Evolutionary conservation across 2,329 filamentous ascomycete species (phyloP).

Genomic region (Apiospora aurea): DNA sequence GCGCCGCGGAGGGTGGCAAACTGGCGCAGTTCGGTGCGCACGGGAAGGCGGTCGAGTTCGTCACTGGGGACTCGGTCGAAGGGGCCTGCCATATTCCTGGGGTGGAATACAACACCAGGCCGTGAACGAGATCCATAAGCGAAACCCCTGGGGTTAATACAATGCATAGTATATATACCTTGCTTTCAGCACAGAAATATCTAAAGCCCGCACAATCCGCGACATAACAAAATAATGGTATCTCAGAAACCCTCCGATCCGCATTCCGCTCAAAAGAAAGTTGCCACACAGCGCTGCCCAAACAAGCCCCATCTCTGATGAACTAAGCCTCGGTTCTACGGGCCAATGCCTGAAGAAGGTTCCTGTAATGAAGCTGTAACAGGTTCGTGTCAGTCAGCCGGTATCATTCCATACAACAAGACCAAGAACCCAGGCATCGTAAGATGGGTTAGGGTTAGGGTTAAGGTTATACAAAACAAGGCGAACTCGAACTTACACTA

Average conservation of each 20-base stretch:
- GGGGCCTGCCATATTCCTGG: slow-evolving; percentile 31
- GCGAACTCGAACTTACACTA: slow-evolving; percentile 22
- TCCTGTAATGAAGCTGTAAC: background rate
- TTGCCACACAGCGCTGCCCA: too few relatives aligned
- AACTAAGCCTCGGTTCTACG: background rate
- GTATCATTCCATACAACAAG: background rate
- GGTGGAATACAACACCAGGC: slow-evolving; percentile 7
- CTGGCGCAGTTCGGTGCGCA: slow-evolving; percentile 38
- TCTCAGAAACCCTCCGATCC: background rate
- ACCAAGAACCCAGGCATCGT: background rate
- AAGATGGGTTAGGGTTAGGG: too few relatives aligned
- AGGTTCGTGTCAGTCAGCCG: background rate
- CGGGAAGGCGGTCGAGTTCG: slow-evolving; percentile 34
- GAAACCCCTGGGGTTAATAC: background rate
- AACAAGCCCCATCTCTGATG: background rate
- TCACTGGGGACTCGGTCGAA: slow-evolving; percentile 37
- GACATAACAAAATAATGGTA: background rate
- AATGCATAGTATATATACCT: background rate
- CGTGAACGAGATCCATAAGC: background rate
- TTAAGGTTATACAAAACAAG: background rate
- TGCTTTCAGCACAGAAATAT: background rate
- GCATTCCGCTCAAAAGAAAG: background rate
- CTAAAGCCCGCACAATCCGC: background rate
- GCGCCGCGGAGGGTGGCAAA: slow-evolving; percentile 31
- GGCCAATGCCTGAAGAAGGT: background rate